Conservation (phyloP, 495 filamentous ascomycete species). For the Trichoderma virens region DNA sequence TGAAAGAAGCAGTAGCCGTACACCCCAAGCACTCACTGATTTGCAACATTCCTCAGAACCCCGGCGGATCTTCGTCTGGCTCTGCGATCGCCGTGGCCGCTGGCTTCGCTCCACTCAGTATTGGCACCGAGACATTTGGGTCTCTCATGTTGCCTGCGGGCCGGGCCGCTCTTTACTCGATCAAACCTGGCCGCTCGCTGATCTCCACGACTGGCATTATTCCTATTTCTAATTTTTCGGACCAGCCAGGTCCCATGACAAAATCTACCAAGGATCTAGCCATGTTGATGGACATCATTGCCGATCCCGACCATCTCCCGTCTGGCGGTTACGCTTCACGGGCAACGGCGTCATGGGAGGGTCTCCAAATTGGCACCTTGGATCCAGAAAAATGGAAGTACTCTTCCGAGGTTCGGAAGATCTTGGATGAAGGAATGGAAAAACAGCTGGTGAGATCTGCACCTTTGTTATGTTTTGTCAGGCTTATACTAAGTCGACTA, state of each 20-base stretch:
- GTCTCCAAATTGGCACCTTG: neutral
- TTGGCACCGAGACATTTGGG: slow-evolving; percentile 17
- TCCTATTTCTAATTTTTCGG: slow-evolving; percentile 51
- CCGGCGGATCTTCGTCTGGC: slow-evolving; percentile 27
- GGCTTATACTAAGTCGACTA: neutral
- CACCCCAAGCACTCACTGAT: neutral
- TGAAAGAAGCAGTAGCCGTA: neutral
- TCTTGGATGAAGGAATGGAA: neutral
- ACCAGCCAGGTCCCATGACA: slow-evolving; percentile 56
- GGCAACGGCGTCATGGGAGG: neutral
- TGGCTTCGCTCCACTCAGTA: slow-evolving; percentile 21
- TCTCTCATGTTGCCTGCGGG: slow-evolving; percentile 25
- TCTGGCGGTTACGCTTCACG: neutral
- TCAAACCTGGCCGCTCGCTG: slow-evolving; percentile 61
- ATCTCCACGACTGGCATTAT: slow-evolving; percentile 52
- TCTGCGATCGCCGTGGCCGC: slow-evolving; percentile 24
- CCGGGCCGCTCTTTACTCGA: slow-evolving; percentile 43
- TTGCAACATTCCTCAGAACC: slow-evolving; percentile 17
- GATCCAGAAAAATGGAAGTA: neutral
- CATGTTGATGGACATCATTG: slow-evolving; percentile 51
- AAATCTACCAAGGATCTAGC: slow-evolving; percentile 54
- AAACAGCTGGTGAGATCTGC: neutral
- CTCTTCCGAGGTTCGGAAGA: neutral
- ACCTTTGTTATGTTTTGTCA: neutral
- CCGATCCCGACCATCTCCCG: slow-evolving; percentile 33